phyloP scores from a whole-genome alignment of 2,329 filamentous ascomycete species.

The Xylariaceae sp. region DNA sequence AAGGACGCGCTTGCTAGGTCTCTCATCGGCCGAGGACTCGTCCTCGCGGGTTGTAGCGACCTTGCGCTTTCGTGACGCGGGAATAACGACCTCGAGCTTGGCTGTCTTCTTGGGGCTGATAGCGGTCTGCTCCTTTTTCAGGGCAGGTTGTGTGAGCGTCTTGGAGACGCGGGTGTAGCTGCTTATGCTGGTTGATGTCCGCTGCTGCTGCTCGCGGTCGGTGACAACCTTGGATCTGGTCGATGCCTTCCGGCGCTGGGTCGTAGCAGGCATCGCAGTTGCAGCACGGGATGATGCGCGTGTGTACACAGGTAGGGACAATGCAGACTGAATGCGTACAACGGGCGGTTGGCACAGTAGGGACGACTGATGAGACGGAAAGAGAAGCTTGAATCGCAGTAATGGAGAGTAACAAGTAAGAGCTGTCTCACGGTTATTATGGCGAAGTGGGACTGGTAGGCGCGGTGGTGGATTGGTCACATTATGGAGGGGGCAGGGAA shows the following conservation, averaged over 20 bases:
- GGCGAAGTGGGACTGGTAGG: too few species aligned
- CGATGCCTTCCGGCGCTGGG: constrained; percentile 19
- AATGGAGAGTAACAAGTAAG: too few species aligned
- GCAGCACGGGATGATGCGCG: too few species aligned
- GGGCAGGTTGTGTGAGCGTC: constrained; percentile 20
- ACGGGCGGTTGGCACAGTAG: too few species aligned
- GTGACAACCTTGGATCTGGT: constrained; percentile 15
- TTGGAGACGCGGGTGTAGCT: constrained; percentile 43
- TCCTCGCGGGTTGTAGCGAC: constrained; percentile 19
- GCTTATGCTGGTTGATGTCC: constrained; percentile 30
- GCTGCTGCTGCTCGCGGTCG: constrained; percentile 16
- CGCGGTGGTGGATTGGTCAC: too few species aligned
- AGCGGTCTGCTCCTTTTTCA: constrained; percentile 27
- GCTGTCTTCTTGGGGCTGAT: constrained; percentile 32
- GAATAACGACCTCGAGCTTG: constrained; percentile 31
- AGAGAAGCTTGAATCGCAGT: too few species aligned
- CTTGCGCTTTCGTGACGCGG: constrained; percentile 29
- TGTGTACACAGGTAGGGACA: too few species aligned
- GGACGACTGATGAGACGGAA: too few species aligned
- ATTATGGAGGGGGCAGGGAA: too few species aligned
- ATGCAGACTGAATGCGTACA: too few species aligned
- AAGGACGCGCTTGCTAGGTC: constrained; percentile 11
- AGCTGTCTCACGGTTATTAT: too few species aligned
- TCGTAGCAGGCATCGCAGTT: constrained; percentile 20
- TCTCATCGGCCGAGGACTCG: constrained; percentile 24